Base-by-base conservation (phyloP, 495 filamentous ascomycete genomes). In the Trichoderma virens region DNA sequence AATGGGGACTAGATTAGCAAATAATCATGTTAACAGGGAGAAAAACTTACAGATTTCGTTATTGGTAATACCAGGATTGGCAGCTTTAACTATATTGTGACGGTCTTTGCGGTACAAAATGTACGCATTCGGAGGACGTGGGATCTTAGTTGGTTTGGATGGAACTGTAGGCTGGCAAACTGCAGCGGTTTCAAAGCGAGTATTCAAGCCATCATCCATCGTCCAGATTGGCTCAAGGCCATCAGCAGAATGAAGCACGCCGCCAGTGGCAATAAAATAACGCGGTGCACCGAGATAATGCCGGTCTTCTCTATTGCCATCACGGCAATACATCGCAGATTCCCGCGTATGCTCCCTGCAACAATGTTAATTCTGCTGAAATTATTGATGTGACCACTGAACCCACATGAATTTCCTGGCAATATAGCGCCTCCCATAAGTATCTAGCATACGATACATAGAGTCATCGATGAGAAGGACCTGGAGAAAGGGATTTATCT, bases 401-500 rank as follows among this genome's bases (percentile, higher is more conserved):
- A 45, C 41, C n/a, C 41, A 45, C 41, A 45, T 45, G 41, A 45
- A 45, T 45, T 45, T 45, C 16, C n/a, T 45, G 41, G 41, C 41
- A 6, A 45, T 20, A n/a, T 45, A 45, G 5, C n/a, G n/a, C n/a
- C n/a, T 45, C 14, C 41, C 41, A 45, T n/a, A 45, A n/a, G 16
- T 16, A 45, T 45, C 41, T n/a, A 45, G 2, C 41, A 45, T n/a
- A 45, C 41, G 41, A 20, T 45, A 45, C 1, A 45, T 45, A 20
- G 16, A 18, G 41, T 16, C 41, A 45, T 45, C n/a, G 41, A 45
- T 45, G n/a, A 11, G n/a, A 5, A 45, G n/a, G n/a, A 45, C n/a
- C 2, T n/a, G 41, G 41, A 45, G 41, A 6, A 45, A 45, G 5
- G 41, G 41, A n/a, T 45, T 45, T 16, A 45, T 45, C n/a, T 45